Percentiles rank a stretch among this genome's conserved stretches.
Conservation (phyloP, 441 rosid genomes). For the Adansonia gregorii region DNA sequence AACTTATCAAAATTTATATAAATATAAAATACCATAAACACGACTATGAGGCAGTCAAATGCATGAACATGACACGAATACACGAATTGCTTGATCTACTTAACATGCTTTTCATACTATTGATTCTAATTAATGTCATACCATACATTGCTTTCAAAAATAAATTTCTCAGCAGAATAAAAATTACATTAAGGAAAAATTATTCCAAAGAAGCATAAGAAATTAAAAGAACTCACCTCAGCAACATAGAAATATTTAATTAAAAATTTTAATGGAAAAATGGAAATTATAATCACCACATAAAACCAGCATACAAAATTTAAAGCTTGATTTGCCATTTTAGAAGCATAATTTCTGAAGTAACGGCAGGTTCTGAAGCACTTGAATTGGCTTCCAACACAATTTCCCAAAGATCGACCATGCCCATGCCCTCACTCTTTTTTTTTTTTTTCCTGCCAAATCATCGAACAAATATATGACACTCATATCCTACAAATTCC, state of each 20-base stretch:
- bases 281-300: not conserved
- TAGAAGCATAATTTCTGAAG: conserved; percentile 10
- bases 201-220: not conserved
- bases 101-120: no score
- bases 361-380: not conserved
- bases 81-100: no score
- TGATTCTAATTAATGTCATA: no score
- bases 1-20: no score
- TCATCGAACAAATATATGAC: not conserved
- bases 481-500: not conserved
- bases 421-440: not conserved
- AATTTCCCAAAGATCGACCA: not conserved
- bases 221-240: not conserved
- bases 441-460: not conserved
- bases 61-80: no score
- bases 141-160: not conserved
- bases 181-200: not conserved
- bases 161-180: not conserved
- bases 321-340: conserved; percentile 6
- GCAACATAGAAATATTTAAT: conserved; percentile 3
- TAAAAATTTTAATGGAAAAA: not conserved
- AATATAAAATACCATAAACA: no score
- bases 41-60: no score
- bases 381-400: conserved; percentile 7
- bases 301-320: not conserved